Evolutionary conservation across 2,329 filamentous ascomycete genomes (phyloP), one percentile per base, ranked within the genome.

Genomic region (Fusarium heterosporum): DNA sequence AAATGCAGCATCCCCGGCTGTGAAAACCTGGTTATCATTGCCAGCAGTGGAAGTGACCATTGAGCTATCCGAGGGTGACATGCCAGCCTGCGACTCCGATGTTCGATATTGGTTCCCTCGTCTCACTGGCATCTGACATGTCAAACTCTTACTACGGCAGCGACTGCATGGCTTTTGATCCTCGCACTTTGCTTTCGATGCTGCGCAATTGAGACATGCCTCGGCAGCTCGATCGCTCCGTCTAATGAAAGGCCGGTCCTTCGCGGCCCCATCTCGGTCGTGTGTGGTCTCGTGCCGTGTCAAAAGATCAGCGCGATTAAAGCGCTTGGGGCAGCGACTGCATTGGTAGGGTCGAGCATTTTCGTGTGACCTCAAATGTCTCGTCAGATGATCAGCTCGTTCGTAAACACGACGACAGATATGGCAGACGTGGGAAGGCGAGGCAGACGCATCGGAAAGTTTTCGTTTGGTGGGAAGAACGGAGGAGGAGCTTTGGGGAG

Each of bases 381-480:
- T 69, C 42, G 71, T 73, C 36, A 73, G 58, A 48, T 73, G 71
- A 16, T 73, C 71, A 25, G 71, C 71, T 58, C 71, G 64, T 46
- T 73, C 71, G 51, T 73, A 73, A 19, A 73, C 71, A 46, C 71
- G 71, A 30, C 71, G 67, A 17, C 71, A 73, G 49, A 73, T 73
- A 34, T 73, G 71, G 45, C 71, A 73, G 50, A 73, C 71, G 48
- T 73, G 71, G 19, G 71, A 72, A 16, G 70, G 64, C 19, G 70
- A 69, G 47, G 61, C 38, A 10, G 71, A 73, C 10, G 53, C 69
- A 53, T 73, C 62, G 25, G 71, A 73, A 22, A 73, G 65, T 39
- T 73, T 72, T 59, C 70, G 69, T 38, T 72, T 72, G n/a, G 58
- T 14, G 26, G 70, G 59, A 4, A 73, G 30, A 13, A 48, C 57